Percentiles rank a stretch among this genome's conserved stretches.
Evolutionary conservation across 1,284 basidiomycete species (phyloP).

Genomic region (Stygiomarasmius scandens): DNA sequence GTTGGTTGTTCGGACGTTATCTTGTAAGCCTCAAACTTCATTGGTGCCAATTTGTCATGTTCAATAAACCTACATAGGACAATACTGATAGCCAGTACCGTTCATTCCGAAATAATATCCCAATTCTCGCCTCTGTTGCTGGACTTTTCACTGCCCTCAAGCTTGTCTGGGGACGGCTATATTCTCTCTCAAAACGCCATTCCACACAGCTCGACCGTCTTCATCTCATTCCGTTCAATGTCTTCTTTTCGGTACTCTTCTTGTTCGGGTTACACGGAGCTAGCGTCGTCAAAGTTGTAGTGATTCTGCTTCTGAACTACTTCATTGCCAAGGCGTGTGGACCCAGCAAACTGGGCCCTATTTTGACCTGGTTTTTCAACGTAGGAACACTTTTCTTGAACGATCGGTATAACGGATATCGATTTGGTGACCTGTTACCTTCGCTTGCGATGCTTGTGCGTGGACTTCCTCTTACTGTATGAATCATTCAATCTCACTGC

Average conservation of each 20-base stretch:
- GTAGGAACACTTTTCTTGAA: slow-evolving; percentile 75
- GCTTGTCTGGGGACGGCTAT: slow-evolving; percentile 41
- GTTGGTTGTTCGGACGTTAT: slow-evolving; percentile 70
- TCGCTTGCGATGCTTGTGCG: slow-evolving; percentile 48
- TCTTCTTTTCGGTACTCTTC: slow-evolving; percentile 66
- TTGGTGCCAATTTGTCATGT: background rate
- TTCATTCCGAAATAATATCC: slow-evolving; percentile 77
- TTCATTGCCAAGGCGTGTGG: slow-evolving; percentile 53
- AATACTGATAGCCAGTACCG: slow-evolving; percentile 87
- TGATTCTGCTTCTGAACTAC: slow-evolving; percentile 77
- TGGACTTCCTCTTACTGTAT: background rate
- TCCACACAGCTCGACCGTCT: slow-evolving; percentile 31
- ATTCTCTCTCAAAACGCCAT: background rate
- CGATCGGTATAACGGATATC: slow-evolving; percentile 79
- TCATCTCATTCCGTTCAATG: slow-evolving; percentile 54
- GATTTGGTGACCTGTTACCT: slow-evolving; percentile 60
- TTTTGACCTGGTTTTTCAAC: slow-evolving; percentile 81
- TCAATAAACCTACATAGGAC: slow-evolving; percentile 53
- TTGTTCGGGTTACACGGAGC: slow-evolving; percentile 84
- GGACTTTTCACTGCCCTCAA: slow-evolving; percentile 50
- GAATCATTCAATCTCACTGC: background rate
- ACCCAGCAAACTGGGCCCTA: slow-evolving; percentile 47
- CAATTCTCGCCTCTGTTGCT: slow-evolving; percentile 58
- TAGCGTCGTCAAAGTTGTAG: slow-evolving; percentile 80
- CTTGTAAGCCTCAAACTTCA: slow-evolving; percentile 58